phyloP scores from a whole-genome alignment of 106 monocot genomes.

The Agapanthus africanus region DNA sequence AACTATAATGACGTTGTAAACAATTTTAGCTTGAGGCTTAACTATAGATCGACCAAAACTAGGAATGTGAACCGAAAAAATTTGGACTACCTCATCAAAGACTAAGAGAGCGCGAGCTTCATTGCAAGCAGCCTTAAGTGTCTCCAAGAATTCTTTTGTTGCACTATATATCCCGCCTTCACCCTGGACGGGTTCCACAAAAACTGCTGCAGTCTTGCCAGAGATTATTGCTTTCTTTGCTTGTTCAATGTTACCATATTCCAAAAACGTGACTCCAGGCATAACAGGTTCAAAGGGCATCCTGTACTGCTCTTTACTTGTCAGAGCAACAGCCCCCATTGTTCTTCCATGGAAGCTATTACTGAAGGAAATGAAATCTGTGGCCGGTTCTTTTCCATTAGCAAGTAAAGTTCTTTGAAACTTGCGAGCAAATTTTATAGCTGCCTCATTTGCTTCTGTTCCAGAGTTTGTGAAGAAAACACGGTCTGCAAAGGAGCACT shows the following conservation, averaged over 20 bases:
- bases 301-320: constrained; percentile 83
- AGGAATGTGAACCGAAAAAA: no score
- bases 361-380: constrained; percentile 75
- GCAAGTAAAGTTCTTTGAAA: constrained; percentile 43
- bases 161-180: constrained; percentile 94
- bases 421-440: constrained; percentile 91
- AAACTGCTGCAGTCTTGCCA: constrained; percentile 83
- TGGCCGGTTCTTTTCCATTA: constrained; percentile 27
- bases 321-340: constrained; percentile 82
- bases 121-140: constrained; percentile 59
- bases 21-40: no score
- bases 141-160: constrained; percentile 62
- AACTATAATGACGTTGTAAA: neutral
- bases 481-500: constrained; percentile 83
- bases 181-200: constrained; percentile 95
- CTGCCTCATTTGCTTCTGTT: constrained; percentile 97
- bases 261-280: constrained; percentile 85
- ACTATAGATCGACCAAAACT: no score
- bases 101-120: constrained; percentile 65
- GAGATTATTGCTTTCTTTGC: constrained; percentile 34
- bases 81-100: constrained; percentile 76
- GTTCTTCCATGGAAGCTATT: constrained; percentile 95
- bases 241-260: constrained; percentile 70
- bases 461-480: constrained; percentile 92
- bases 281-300: constrained; percentile 84